These are phyloP conservation scores for Dioscorea alata DNA, from an alignment of 106 monocot genomes.

Conservation along the genomic window DNA sequence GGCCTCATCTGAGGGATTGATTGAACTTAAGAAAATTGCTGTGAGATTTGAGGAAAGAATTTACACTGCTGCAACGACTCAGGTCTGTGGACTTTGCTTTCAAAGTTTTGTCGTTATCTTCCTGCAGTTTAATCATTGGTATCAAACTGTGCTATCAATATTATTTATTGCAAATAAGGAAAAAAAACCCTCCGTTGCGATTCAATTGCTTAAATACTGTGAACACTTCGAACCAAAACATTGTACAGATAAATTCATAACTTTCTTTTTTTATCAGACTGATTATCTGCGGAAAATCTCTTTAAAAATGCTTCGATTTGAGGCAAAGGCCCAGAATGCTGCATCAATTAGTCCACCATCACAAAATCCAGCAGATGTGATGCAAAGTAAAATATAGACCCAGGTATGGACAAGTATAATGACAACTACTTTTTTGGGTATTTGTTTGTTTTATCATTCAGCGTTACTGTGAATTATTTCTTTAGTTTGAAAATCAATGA, in stretches of 20 bases:
- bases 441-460: too few relatives aligned
- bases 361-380: neutral
- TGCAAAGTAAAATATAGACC: too few relatives aligned
- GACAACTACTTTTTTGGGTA: too few relatives aligned
- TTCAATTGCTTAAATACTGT: neutral
- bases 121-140: neutral
- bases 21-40: conserved; percentile 74
- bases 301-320: conserved; percentile 81
- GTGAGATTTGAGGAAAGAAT: conserved; percentile 83
- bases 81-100: conserved; percentile 32
- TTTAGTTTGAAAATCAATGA: conserved; percentile 10
- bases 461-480: too few relatives aligned
- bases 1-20: conserved; percentile 50
- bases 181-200: neutral
- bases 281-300: conserved; percentile 83
- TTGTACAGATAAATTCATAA: neutral
- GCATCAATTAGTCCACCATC: conserved; percentile 22
- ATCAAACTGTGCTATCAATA: neutral
- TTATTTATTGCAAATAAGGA: neutral
- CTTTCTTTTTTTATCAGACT: conserved; percentile 33
- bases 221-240: neutral
- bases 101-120: neutral
- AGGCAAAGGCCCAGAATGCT: conserved; percentile 1
- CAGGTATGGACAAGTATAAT: too few relatives aligned
- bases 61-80: conserved; percentile 54